These are phyloP conservation scores for Sideroxylon spinosum DNA, from an alignment of 179 eudicot genomes.

Conservation along the genomic window DNA sequence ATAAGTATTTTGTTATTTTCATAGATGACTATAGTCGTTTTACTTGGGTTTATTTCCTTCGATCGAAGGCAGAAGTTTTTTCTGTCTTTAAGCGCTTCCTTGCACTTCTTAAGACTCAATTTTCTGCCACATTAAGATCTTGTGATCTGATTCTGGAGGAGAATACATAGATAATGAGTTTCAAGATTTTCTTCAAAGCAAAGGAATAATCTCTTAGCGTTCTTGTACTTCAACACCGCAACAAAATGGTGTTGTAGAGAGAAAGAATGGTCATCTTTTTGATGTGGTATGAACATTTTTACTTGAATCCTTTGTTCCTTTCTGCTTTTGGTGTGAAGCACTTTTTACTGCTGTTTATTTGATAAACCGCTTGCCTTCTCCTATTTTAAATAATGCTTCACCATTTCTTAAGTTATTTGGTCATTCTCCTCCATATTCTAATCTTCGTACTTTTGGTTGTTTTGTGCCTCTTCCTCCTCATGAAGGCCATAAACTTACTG, in stretches of 20 bases:
- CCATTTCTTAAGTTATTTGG: too few relatives aligned
- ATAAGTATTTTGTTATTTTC: background rate
- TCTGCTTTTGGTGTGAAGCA: constrained; percentile 15
- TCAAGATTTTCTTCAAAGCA: background rate
- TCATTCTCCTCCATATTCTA: too few relatives aligned
- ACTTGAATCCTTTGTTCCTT: constrained; percentile 1
- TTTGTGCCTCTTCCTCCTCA: too few relatives aligned
- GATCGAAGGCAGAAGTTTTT: background rate
- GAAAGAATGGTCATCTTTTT: constrained; percentile 12
- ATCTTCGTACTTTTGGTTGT: too few relatives aligned
- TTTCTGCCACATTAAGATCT: constrained; percentile 8
- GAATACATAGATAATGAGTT: too few relatives aligned
- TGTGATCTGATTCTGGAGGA: constrained; percentile 14
- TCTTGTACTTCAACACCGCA: background rate
- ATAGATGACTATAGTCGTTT: too few relatives aligned
- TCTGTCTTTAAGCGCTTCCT: background rate
- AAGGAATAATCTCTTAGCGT: background rate
- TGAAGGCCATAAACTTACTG: too few relatives aligned
- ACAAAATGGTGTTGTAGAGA: background rate
- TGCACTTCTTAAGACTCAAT: background rate
- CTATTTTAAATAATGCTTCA: background rate
- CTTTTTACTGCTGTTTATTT: constrained; percentile 9
- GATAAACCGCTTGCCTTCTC: background rate
- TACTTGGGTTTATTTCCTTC: constrained; percentile 11
- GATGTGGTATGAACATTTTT: constrained; percentile 1